Conservation (phyloP, 2,329 filamentous ascomycete species). For the Phialophora expanda region DNA sequence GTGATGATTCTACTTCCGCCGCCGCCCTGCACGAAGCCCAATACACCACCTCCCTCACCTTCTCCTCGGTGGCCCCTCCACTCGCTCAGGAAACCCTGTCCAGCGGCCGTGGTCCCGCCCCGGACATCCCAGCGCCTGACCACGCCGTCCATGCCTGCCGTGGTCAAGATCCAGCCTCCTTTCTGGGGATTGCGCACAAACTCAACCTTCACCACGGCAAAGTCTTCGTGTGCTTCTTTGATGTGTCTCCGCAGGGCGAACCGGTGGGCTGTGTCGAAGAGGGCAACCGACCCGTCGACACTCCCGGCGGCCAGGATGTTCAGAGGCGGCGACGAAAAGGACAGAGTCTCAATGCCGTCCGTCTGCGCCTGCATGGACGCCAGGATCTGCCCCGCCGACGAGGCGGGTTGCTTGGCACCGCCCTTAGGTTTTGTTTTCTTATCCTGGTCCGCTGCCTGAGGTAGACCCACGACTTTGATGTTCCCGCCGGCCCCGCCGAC, state of each 20-base stretch:
- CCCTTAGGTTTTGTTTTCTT: constrained; percentile 53
- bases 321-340: constrained; percentile 66
- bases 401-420: constrained; percentile 43
- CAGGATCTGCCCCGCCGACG: constrained; percentile 71
- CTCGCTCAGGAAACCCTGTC: constrained; percentile 76
- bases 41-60: constrained; percentile 83
- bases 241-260: constrained; percentile 88
- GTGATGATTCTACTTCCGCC: constrained; percentile 76
- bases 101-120: constrained; percentile 67
- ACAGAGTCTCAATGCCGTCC: constrained; percentile 77
- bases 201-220: constrained; percentile 89
- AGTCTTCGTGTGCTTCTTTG: constrained; percentile 81
- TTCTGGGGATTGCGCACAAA: constrained; percentile 59
- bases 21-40: constrained; percentile 79
- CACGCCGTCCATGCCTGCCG: constrained; percentile 89
- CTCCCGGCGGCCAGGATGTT: constrained; percentile 67
- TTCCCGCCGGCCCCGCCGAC: constrained; percentile 87
- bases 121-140: constrained; percentile 85
- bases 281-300: constrained; percentile 72
- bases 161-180: constrained; percentile 75
- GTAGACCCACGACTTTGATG: constrained; percentile 83
- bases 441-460: constrained; percentile 59
- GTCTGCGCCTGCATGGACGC: constrained; percentile 80
- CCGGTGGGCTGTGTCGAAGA: constrained; percentile 84
- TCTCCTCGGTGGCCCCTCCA: constrained; percentile 89